Evolutionary conservation across 345 rosid genomes (phyloP).

Genomic region (Bruguiera gymnorhiza): DNA sequence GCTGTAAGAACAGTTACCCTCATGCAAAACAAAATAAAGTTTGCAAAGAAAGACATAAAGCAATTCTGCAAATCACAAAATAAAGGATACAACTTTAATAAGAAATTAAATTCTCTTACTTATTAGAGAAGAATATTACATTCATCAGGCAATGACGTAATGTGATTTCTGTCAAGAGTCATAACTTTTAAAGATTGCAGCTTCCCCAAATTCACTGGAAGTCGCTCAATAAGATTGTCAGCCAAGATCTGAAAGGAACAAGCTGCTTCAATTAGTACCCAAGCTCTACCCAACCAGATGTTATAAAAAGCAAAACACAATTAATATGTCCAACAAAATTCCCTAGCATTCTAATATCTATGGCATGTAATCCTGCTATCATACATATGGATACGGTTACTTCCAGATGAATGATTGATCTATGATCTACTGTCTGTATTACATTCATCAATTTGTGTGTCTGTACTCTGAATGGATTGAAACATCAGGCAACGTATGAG

Average conservation of each 20-base stretch:
- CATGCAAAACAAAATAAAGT: slow-evolving; percentile 3
- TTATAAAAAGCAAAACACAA: background rate
- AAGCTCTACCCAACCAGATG: background rate
- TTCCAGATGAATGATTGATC: background rate
- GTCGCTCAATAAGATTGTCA: slow-evolving; percentile 60
- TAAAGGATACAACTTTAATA: slow-evolving; percentile 1
- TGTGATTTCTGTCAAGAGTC: slow-evolving; percentile 80
- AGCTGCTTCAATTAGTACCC: slow-evolving; percentile 7
- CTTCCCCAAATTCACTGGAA: slow-evolving; percentile 79
- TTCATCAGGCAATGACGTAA: slow-evolving; percentile 87
- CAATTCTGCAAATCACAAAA: slow-evolving; percentile 19
- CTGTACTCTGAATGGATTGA: background rate
- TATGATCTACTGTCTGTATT: background rate
- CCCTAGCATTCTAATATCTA: background rate
- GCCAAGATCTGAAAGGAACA: slow-evolving; percentile 54
- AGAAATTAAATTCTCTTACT: slow-evolving; percentile 20
- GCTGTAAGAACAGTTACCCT: slow-evolving; percentile 14
- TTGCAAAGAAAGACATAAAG: slow-evolving; percentile 11
- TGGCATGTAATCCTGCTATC: background rate
- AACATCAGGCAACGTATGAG: background rate
- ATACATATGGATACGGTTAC: background rate
- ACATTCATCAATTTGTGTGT: background rate
- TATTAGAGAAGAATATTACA: slow-evolving; percentile 53
- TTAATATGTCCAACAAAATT: background rate
- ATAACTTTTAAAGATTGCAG: slow-evolving; percentile 80